phyloP scores from a whole-genome alignment of 208 protist genomes.

The Tritrichomonas foetus region DNA sequence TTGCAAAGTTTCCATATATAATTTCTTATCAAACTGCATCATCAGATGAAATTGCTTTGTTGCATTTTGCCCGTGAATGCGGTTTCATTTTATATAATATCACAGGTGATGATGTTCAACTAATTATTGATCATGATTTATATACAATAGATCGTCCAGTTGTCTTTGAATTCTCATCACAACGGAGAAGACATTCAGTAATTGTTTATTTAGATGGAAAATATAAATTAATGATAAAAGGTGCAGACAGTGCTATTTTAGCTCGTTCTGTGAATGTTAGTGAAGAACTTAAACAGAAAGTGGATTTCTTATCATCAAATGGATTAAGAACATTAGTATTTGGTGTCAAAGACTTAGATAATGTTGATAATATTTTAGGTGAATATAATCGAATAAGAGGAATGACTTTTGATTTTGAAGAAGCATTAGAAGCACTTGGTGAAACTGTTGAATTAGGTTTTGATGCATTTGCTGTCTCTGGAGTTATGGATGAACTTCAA shows the following conservation, averaged over 20 bases:
- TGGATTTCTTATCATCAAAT: constrained; percentile 85
- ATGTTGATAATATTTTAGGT: constrained; percentile 72
- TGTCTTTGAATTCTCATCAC: constrained; percentile 64
- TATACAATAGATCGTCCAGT: constrained; percentile 64
- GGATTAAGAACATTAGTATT: constrained; percentile 84
- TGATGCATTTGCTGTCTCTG: constrained; percentile 45
- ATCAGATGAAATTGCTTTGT: constrained; percentile 51
- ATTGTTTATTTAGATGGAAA: constrained; percentile 58
- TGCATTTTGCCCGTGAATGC: not conserved
- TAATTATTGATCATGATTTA: not conserved
- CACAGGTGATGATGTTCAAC: not conserved
- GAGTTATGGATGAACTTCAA: constrained; percentile 76
- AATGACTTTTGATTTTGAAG: not conserved
- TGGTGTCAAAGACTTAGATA: constrained; percentile 65
- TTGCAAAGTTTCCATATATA: constrained; percentile 5
- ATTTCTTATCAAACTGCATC: constrained; percentile 51
- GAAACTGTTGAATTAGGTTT: constrained; percentile 42
- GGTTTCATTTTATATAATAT: not conserved
- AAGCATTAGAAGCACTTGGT: constrained; percentile 70
- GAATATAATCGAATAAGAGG: not conserved
- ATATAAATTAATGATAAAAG: constrained; percentile 63
- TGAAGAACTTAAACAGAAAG: constrained; percentile 83
- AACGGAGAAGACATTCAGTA: not conserved
- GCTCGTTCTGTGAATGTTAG: constrained; percentile 60
- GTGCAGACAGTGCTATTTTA: constrained; percentile 35